Evolutionary conservation across 768 basidiomycete genomes (phyloP).

Genomic region (Trametes coccinea): DNA sequence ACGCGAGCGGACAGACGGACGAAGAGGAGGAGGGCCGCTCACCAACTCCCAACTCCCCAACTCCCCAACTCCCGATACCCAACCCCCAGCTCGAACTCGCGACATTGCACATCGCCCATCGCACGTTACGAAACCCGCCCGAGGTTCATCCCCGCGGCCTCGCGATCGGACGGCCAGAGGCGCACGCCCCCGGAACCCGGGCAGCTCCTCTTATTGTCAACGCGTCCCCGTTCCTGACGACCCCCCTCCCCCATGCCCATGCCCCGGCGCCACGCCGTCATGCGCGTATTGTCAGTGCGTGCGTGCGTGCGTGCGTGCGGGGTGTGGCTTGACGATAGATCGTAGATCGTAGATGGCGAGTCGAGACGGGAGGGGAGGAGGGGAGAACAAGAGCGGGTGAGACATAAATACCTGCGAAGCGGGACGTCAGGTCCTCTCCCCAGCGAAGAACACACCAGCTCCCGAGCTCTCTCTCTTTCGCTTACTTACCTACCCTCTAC

Average conservation of each 20-base stretch:
- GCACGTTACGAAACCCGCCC: background rate
- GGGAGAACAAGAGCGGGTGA: background rate
- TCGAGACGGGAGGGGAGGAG: background rate
- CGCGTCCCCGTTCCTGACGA: background rate
- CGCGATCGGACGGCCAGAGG: background rate
- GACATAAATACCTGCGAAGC: conserved; percentile 5
- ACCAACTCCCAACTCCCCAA: background rate
- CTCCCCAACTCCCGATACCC: background rate
- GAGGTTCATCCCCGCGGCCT: background rate
- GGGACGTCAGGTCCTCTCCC: background rate
- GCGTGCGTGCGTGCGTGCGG: too few relatives aligned
- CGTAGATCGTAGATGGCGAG: too few relatives aligned
- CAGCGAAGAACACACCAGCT: conserved; percentile 1
- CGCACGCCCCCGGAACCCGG: background rate
- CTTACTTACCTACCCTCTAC: background rate
- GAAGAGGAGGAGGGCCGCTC: background rate
- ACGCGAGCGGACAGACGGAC: background rate
- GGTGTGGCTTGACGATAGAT: too few relatives aligned
- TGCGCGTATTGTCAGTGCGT: too few relatives aligned
- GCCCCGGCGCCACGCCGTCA: too few relatives aligned
- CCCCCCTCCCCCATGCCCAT: background rate
- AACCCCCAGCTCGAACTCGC: background rate
- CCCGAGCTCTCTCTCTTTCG: background rate
- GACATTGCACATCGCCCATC: background rate
- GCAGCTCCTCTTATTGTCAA: conserved; percentile 9